A percentile compares a stretch with the other conserved stretches of the same genome.
These are phyloP conservation scores for Detonula confervacea DNA, from an alignment of 352 stramenopile genomes.

Conservation along the genomic window DNA sequence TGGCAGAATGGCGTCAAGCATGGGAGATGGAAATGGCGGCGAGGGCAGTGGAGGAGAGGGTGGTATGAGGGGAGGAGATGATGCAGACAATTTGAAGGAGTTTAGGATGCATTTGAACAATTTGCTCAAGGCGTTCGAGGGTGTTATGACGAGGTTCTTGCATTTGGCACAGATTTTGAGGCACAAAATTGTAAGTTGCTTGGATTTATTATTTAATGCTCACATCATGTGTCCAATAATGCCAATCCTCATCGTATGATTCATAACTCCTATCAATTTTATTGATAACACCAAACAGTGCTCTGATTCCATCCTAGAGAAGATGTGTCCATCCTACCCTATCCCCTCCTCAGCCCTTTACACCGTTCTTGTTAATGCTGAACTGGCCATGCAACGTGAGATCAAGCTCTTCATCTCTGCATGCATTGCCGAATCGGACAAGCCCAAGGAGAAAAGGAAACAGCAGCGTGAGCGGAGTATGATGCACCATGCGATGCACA, in stretches of 20 bases:
- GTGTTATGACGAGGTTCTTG: conserved; percentile 72
- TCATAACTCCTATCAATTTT: not conserved
- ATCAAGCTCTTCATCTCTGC: conserved; percentile 79
- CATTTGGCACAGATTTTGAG: conserved; percentile 83
- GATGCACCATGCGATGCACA: conserved; percentile 40
- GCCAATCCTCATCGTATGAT: not conserved
- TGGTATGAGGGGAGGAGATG: conserved; percentile 14
- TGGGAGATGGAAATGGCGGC: conserved; percentile 27
- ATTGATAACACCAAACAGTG: conserved; percentile 12
- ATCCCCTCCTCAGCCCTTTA: conserved; percentile 57
- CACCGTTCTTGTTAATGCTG: conserved; percentile 58
- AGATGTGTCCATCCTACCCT: conserved; percentile 50
- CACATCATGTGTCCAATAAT: not conserved
- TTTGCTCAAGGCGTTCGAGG: conserved; percentile 76
- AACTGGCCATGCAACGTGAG: conserved; percentile 75
- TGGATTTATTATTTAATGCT: conserved; percentile 1
- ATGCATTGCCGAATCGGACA: conserved; percentile 68
- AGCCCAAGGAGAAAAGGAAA: conserved; percentile 53
- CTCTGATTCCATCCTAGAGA: conserved; percentile 46
- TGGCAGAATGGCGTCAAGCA: conserved; percentile 8
- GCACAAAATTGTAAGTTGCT: conserved; percentile 76
- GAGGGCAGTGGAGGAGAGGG: conserved; percentile 29
- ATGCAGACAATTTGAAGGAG: conserved; percentile 64
- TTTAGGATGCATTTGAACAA: conserved; percentile 76
- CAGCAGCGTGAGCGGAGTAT: too few relatives aligned